Evolutionary conservation across 352 stramenopile genomes (phyloP).

Genomic region (Globisporangium irregulare): DNA sequence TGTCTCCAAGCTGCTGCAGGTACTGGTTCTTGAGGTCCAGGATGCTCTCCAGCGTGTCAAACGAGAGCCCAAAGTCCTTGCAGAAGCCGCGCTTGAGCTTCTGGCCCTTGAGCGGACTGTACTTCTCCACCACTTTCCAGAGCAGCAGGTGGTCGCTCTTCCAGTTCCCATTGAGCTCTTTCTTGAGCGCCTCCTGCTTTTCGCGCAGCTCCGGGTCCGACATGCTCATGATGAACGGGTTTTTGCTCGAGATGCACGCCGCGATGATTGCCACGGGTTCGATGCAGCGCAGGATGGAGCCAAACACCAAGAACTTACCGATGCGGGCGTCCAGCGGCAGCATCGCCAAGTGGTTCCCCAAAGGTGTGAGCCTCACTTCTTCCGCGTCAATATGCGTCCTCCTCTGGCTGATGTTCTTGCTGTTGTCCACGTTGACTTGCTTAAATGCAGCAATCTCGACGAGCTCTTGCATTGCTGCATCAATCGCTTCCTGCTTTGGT

Average conservation of each 20-base stretch:
- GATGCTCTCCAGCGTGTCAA: slow-evolving; percentile 91
- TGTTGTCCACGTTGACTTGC: slow-evolving; percentile 15
- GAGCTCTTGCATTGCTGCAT: slow-evolving; percentile 90
- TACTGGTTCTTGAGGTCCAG: slow-evolving; percentile 89
- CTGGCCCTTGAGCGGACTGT: slow-evolving; percentile 40
- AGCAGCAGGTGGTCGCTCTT: slow-evolving; percentile 82
- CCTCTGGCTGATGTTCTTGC: slow-evolving; percentile 13
- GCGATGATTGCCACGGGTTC: slow-evolving; percentile 83
- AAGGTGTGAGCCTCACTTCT: slow-evolving; percentile 86
- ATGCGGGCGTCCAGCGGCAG: slow-evolving; percentile 83
- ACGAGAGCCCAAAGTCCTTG: slow-evolving; percentile 70
- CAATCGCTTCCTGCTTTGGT: slow-evolving; percentile 86
- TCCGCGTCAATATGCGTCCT: slow-evolving; percentile 28
- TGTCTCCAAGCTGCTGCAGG: slow-evolving; percentile 67
- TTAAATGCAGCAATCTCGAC: slow-evolving; percentile 88
- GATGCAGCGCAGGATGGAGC: slow-evolving; percentile 83
- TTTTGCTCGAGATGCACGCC: slow-evolving; percentile 76
- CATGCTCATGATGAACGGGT: slow-evolving; percentile 73
- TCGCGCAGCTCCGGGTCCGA: slow-evolving; percentile 53
- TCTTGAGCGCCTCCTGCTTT: slow-evolving; percentile 64
- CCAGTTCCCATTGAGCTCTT: slow-evolving; percentile 53
- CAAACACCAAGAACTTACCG: slow-evolving; percentile 86
- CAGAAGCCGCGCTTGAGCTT: slow-evolving; percentile 65
- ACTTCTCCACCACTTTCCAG: slow-evolving; percentile 80
- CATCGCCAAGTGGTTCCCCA: slow-evolving; percentile 88